Base-by-base conservation (phyloP, 495 filamentous ascomycete genomes). In the Annulohypoxylon moriforme region DNA sequence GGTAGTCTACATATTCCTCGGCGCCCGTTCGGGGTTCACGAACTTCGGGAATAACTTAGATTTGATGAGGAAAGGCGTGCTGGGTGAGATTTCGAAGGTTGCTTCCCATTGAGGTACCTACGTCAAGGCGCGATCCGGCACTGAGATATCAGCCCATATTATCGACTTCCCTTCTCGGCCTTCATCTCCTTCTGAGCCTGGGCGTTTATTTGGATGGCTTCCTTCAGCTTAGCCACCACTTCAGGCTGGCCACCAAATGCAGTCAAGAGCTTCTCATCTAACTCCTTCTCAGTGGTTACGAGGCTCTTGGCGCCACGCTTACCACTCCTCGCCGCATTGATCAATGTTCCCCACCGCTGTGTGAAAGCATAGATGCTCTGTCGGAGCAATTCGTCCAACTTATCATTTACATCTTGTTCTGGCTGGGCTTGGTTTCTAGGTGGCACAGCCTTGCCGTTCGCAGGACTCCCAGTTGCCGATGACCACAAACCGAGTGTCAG, bases 291-390 rank as follows among this genome's bases (percentile, higher is more conserved):
- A n/a, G 81, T 72, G 58, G 80, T 79, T 2, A 50, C 79, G 40
- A 80, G 25, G 16, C 76, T 82, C 69, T 76, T 82, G 11, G 77
- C 78, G 0, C 79, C 82, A 2, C 78, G 66, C 49, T 77, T 79
- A n/a, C 72, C 72, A 20, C 61, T 66, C 24, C 67, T 67, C 1
- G 81, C 77, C 1, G 81, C 81, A 33, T 82, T 80, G 53, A 84
- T 70, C 18, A 80, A 57, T 3, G 76, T 76, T 5, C 80, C 85
- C 87, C 83, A 91, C 57, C 83, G 83, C 76, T 87, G 88, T 31
- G 92, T 93, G 70, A 96, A 94, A 22, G 92, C 90, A 55, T 90
- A 91, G 71, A 97, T 96, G 13, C 90, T 89, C 20, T 89, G 90
- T 44, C 94, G 81, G 16, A 97, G 83, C 27, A 91, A 81, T 16